Evolutionary conservation across 1,284 basidiomycete genomes (phyloP).

Genomic region (Amylostereum areolatum): DNA sequence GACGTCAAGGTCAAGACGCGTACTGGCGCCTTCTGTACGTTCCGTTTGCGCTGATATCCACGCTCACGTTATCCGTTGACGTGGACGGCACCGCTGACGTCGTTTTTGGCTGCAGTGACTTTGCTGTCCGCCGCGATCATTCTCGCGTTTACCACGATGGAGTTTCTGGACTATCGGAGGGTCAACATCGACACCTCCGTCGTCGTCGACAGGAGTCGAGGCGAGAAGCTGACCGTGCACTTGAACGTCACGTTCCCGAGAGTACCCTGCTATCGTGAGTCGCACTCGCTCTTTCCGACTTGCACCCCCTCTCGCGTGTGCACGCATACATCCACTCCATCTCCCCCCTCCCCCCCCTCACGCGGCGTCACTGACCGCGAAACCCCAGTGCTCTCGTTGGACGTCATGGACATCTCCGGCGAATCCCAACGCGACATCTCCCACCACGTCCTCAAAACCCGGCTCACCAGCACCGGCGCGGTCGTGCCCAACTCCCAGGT

Average conservation of each 20-base stretch:
- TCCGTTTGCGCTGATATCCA: no score
- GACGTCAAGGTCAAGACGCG: slow-evolving; percentile 97
- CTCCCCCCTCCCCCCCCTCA: not conserved
- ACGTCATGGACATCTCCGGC: slow-evolving; percentile 98
- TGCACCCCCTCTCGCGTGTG: no score
- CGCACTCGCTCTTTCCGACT: not conserved
- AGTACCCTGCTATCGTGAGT: slow-evolving; percentile 94
- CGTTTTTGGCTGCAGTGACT: slow-evolving; percentile 60
- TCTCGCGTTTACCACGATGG: slow-evolving; percentile 84
- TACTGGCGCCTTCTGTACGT: slow-evolving; percentile 84
- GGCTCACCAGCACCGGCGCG: slow-evolving; percentile 61
- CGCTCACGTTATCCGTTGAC: not conserved
- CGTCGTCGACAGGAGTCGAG: slow-evolving; percentile 88
- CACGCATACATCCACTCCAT: no score
- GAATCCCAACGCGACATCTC: slow-evolving; percentile 88
- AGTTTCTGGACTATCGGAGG: slow-evolving; percentile 92
- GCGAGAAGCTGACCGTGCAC: slow-evolving; percentile 89
- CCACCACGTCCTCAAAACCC: slow-evolving; percentile 85
- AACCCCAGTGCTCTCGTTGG: slow-evolving; percentile 78
- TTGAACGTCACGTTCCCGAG: slow-evolving; percentile 95
- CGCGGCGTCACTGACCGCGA: not conserved
- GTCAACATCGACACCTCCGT: slow-evolving; percentile 86
- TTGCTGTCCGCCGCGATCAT: slow-evolving; percentile 91
- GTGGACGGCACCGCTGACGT: not conserved
- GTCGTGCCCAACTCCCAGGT: slow-evolving; percentile 52